Base-by-base conservation (phyloP, 192 early-diverging fungal genomes). In the Rhizophagus prolifer region DNA sequence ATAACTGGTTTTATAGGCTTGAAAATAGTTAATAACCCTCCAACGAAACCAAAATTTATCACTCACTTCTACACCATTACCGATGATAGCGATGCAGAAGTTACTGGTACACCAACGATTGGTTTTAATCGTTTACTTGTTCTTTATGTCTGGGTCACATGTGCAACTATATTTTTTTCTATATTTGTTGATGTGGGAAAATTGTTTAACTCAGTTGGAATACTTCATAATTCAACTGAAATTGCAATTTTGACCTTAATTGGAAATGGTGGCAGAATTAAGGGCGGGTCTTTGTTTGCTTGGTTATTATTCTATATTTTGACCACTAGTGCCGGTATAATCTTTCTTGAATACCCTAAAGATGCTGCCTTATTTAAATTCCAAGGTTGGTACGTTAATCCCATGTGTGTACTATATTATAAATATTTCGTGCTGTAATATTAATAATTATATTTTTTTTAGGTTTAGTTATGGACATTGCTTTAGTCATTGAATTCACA, bases 191-290 rank as follows among this genome's bases (percentile, higher is more conserved):
- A 77, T 63, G 21, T 76, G n/a, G 60, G 73, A 21, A 79, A 79
- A 47, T 50, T 79, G 10, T 79, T 28, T 59, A n/a, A 8, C 2
- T 25, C 19, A 12, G 10, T 79, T 14, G 78, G 72, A 28, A 16
- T 74, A 38, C 44, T 65, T 44, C 78, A 79, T 31, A 79, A 79
- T 54, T 19, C 72, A 28, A 0, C 30, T 23, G 78, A 79, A 70
- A 1, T 79, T 9, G 28, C 72, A 21, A 63, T 75, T 65, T 19
- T 75, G 10, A 26, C 64, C 8, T 14, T 79, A 14, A 23, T 79
- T 19, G 25, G 79, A 77, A 23, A 9, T 26, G 72, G 72, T 21
- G 78, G 71, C n/a, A 79, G 38, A 50, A 50, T 72, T 8, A 76
- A 41, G 34, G 12, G 38, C 19, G 28, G 16, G 34, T 77, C 10